A percentile compares a stretch with the other conserved stretches of the same genome.
phyloP scores from a whole-genome alignment of 345 rosid species.

The Brassica nigra region DNA sequence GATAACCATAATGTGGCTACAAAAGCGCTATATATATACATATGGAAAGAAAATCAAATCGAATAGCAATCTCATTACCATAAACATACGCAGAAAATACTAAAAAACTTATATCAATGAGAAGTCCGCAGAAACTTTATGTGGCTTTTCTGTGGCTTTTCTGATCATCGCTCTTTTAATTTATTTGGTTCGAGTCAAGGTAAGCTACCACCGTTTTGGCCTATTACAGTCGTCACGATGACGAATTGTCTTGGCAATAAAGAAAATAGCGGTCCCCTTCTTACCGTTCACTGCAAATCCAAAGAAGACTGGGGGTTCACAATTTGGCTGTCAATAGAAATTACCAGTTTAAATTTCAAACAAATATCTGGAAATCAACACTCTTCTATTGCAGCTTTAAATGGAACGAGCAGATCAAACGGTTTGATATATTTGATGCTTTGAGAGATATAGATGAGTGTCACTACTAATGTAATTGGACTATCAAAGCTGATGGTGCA shows the following conservation, averaged over 20 bases:
- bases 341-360: conserved; percentile 5
- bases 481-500: conserved; percentile 4
- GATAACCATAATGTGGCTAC: neutral
- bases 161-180: neutral
- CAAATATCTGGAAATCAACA: conserved; percentile 19
- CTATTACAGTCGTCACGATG: neutral
- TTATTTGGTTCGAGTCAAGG: neutral
- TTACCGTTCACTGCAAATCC: conserved; percentile 25
- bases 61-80: neutral
- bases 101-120: neutral
- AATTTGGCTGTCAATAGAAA: neutral
- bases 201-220: conserved; percentile 6
- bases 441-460: conserved; percentile 17
- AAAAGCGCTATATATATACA: neutral
- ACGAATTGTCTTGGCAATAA: neutral
- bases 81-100: conserved; percentile 1
- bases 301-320: conserved; percentile 6
- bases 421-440: conserved; percentile 23
- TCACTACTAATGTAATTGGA: conserved; percentile 6
- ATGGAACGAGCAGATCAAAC: neutral
- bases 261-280: conserved; percentile 4
- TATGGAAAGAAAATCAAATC: neutral
- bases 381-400: conserved; percentile 21
- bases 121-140: neutral
- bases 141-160: neutral